Evolutionary conservation across 331 rosid species (phyloP).

Genomic region (Prunus yedoensis): DNA sequence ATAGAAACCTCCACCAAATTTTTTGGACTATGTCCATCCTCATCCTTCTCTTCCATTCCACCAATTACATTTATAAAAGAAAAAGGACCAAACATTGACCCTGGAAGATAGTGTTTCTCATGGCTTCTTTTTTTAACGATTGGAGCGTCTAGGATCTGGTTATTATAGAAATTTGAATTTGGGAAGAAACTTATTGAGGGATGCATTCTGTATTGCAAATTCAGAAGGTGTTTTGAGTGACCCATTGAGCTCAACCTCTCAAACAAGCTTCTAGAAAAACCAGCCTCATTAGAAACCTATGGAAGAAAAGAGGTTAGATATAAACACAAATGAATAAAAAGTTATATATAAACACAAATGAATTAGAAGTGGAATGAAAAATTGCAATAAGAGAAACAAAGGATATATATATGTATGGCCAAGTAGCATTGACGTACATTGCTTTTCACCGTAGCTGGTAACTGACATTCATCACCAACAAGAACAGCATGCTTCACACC

Average conservation of each 20-base stretch:
- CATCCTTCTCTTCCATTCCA: slow-evolving; percentile 40
- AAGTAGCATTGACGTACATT: slow-evolving; percentile 31
- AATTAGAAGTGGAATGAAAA: background rate
- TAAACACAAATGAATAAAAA: background rate
- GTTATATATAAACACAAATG: too few species aligned
- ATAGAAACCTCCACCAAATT: slow-evolving; percentile 39
- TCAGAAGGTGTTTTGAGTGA: slow-evolving; percentile 49
- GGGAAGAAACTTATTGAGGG: slow-evolving; percentile 71
- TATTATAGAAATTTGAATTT: slow-evolving; percentile 26
- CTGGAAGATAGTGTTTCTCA: slow-evolving; percentile 24
- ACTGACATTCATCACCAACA: slow-evolving; percentile 68
- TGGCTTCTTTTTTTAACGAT: slow-evolving; percentile 16
- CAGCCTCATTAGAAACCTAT: slow-evolving; percentile 51
- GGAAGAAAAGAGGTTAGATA: background rate
- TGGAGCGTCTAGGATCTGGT: slow-evolving; percentile 29
- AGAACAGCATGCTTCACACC: slow-evolving; percentile 60
- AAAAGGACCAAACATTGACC: slow-evolving; percentile 35
- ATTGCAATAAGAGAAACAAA: background rate
- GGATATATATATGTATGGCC: background rate
- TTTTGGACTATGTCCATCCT: slow-evolving; percentile 33
- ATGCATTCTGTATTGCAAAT: slow-evolving; percentile 71
- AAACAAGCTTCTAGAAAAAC: slow-evolving; percentile 70
- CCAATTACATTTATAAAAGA: slow-evolving; percentile 35
- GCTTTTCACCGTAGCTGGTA: slow-evolving; percentile 61
- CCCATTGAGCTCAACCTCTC: slow-evolving; percentile 49